Conservation (phyloP, 352 stramenopile species). For the Pythium insidiosum region DNA sequence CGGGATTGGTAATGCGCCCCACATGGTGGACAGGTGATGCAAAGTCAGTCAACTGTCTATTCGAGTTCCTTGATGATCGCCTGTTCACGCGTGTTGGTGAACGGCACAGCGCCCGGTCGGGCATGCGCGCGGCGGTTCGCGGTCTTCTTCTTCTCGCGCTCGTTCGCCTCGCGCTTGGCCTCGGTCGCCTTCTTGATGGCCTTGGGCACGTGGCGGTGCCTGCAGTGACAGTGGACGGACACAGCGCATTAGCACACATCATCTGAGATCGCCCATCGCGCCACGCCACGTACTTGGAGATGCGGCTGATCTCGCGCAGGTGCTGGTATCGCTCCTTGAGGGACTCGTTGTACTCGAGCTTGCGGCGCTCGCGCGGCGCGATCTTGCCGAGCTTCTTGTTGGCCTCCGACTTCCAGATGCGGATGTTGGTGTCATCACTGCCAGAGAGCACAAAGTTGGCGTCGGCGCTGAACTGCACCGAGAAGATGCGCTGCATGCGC, state of each 20-base stretch:
- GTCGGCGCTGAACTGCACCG: slow-evolving; percentile 82
- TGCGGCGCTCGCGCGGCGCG: slow-evolving; percentile 75
- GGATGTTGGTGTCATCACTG: slow-evolving; percentile 98
- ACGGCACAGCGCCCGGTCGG: slow-evolving; percentile 62
- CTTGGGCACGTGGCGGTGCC: slow-evolving; percentile 94
- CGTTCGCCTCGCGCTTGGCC: slow-evolving; percentile 72
- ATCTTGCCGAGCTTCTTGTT: slow-evolving; percentile 92
- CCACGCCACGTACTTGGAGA: slow-evolving; percentile 74
- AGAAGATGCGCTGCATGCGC: slow-evolving; percentile 97
- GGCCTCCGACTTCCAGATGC: slow-evolving; percentile 97
- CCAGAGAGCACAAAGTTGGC: slow-evolving; percentile 96
- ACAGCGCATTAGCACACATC: slow-evolving; percentile 6
- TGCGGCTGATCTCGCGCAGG: slow-evolving; percentile 93
- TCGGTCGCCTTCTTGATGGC: slow-evolving; percentile 96
- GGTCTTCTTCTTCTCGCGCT: slow-evolving; percentile 83
- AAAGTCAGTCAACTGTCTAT: too few species aligned
- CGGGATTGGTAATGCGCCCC: too few species aligned
- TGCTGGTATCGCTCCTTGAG: slow-evolving; percentile 95
- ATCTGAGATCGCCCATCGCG: too few species aligned
- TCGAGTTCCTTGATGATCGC: slow-evolving; percentile 74
- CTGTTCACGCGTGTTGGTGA: slow-evolving; percentile 67
- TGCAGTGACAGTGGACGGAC: too few species aligned
- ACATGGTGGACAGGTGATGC: too few species aligned
- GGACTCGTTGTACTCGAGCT: slow-evolving; percentile 95
- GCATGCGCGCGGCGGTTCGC: slow-evolving; percentile 78